Conservation (phyloP, 805 yeast species). For the Metschnikowia hibisci region DNA sequence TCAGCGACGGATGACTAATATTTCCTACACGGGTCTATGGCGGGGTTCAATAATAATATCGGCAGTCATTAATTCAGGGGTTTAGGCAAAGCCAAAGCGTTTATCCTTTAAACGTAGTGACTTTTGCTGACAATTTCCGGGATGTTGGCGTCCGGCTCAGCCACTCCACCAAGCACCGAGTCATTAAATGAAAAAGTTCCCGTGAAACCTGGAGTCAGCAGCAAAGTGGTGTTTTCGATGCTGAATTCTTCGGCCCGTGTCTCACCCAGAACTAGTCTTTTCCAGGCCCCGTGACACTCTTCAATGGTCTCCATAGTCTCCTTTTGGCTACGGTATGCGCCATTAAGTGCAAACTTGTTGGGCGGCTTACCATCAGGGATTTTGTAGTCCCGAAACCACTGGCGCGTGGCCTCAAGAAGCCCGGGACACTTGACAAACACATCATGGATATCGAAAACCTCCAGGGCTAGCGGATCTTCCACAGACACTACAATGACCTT, state of each 20-base stretch:
- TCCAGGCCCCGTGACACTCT: conserved; percentile 86
- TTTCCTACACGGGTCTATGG: no score
- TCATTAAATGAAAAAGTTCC: conserved; percentile 12
- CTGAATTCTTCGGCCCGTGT: conserved; percentile 22
- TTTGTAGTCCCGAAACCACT: conserved; percentile 98
- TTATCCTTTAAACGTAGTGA: conserved; percentile 7
- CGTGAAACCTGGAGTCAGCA: conserved; percentile 9
- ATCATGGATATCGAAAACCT: conserved; percentile 86
- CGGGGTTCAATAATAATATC: no score
- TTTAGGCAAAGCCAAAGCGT: no score
- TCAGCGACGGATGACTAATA: no score
- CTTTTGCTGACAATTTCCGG: conserved; percentile 11
- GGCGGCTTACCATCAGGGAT: conserved; percentile 97
- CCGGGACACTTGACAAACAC: conserved; percentile 90
- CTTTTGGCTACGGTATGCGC: conserved; percentile 81
- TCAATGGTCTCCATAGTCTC: conserved; percentile 81
- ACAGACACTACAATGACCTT: conserved; percentile 82
- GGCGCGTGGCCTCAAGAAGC: conserved; percentile 86
- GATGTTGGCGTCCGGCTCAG: conserved; percentile 14
- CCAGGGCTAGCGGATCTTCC: conserved; percentile 83
- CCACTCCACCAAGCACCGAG: conserved; percentile 9
- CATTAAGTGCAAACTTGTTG: conserved; percentile 95
- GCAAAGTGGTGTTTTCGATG: conserved; percentile 10
- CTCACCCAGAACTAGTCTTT: conserved; percentile 63
- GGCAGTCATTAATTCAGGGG: no score